Percentiles rank a stretch among this genome's conserved stretches.
Conservation (phyloP, 345 rosid species). For the Camelina sativa region DNA sequence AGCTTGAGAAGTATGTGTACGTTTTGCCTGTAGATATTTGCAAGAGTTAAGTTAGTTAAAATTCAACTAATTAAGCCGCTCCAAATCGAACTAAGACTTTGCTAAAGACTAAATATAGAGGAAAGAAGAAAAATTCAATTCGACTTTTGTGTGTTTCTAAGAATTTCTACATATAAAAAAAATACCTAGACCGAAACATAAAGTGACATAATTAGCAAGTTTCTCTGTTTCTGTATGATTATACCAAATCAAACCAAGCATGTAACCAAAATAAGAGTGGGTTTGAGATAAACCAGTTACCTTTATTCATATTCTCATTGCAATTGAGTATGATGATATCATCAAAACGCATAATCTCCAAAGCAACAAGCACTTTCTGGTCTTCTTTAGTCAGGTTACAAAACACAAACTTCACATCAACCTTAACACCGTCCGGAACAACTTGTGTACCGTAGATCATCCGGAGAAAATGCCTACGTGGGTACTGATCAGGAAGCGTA, state of each 20-base stretch:
- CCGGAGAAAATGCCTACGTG: constrained; percentile 71
- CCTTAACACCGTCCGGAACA: constrained; percentile 45
- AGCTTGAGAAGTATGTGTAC: constrained; percentile 76
- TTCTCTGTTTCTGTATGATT: not conserved
- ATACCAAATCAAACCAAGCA: not conserved
- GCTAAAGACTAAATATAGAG: not conserved
- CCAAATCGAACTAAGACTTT: not conserved
- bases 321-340: constrained; percentile 82
- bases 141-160: not conserved
- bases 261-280: not conserved
- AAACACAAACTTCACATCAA: constrained; percentile 89
- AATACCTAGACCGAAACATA: too few relatives aligned
- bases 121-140: not conserved
- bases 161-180: too few relatives aligned
- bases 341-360: constrained; percentile 85
- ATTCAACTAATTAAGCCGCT: not conserved
- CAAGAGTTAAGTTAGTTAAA: constrained; percentile 11
- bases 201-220: not conserved
- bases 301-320: constrained; percentile 84
- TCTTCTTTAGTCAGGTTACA: constrained; percentile 92
- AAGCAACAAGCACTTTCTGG: constrained; percentile 77
- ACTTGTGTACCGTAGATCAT: constrained; percentile 71
- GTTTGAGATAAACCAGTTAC: constrained; percentile 34
- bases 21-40: constrained; percentile 54
- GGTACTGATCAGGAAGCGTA: constrained; percentile 85